A percentile compares a stretch with the other conserved stretches of the same genome.
phyloP scores from a whole-genome alignment of 805 yeast genomes.

The Candida adriatica region DNA sequence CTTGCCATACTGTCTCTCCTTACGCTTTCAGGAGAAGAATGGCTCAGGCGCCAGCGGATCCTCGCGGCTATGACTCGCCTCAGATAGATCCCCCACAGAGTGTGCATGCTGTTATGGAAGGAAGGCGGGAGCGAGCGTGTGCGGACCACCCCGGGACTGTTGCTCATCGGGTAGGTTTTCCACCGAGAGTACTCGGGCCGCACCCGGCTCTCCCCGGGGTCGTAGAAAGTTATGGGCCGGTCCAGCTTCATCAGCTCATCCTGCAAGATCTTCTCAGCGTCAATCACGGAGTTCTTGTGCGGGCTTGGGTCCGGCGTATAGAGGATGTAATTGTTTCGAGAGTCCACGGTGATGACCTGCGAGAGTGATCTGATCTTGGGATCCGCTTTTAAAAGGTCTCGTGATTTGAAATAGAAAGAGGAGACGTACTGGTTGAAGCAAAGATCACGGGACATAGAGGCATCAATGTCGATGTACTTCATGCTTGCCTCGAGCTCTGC shows the following conservation, averaged over 20 bases:
- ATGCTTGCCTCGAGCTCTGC: conserved; percentile 18
- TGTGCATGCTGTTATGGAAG: conserved; percentile 10
- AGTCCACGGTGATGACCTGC: conserved; percentile 21
- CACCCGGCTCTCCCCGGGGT: not conserved
- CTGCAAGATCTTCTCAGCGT: conserved; percentile 19
- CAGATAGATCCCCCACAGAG: conserved; percentile 29
- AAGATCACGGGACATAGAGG: conserved; percentile 18
- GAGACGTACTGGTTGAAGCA: conserved; percentile 15
- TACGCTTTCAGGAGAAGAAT: conserved; percentile 6
- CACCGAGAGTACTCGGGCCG: conserved; percentile 12
- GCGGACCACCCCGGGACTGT: conserved; percentile 6
- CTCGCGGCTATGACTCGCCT: conserved; percentile 27
- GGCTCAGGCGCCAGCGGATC: conserved; percentile 25
- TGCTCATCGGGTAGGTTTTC: conserved; percentile 12
- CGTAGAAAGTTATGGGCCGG: conserved; percentile 6
- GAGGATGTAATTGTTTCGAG: conserved; percentile 20
- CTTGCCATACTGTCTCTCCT: conserved; percentile 9
- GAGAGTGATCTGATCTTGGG: conserved; percentile 10
- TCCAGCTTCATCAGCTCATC: conserved; percentile 18
- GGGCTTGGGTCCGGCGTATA: conserved; percentile 20
- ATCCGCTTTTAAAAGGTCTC: conserved; percentile 10
- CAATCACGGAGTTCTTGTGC: conserved; percentile 15
- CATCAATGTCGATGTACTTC: conserved; percentile 19
- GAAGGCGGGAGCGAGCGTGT: conserved; percentile 20
- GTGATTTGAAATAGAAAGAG: conserved; percentile 6